phyloP scores from a whole-genome alignment of 495 filamentous ascomycete genomes.

The Echria macrotheca region DNA sequence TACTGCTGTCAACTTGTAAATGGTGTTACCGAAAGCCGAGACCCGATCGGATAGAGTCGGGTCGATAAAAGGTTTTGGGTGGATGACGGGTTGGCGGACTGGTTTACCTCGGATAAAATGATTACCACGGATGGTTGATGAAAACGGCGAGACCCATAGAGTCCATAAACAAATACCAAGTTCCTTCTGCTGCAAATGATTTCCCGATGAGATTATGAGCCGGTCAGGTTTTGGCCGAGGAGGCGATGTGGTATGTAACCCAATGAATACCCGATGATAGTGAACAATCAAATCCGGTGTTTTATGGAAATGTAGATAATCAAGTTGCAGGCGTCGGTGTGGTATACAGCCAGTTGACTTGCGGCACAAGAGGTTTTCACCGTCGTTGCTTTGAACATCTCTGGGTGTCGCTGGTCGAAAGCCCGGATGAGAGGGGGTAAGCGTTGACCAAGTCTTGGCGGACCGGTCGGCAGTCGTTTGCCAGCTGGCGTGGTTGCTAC shows the following conservation, averaged over 20 bases:
- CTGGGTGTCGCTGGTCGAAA: no score
- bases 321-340: no score
- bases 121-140: conserved; percentile 18
- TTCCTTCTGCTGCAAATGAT: not conserved
- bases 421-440: no score
- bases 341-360: no score
- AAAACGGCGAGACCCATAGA: conserved; percentile 23
- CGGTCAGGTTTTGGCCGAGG: no score
- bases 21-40: not conserved
- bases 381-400: no score
- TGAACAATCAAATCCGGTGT: no score
- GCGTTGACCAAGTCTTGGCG: not conserved
- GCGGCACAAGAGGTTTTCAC: no score
- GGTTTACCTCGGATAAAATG: conserved; percentile 22
- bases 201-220: not conserved
- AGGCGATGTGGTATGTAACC: no score
- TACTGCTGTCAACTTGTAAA: conserved; percentile 79
- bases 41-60: conserved; percentile 17
- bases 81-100: conserved; percentile 11
- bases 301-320: no score
- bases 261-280: no score
- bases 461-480: not conserved
- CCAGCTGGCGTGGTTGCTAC: conserved; percentile 21
- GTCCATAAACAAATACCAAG: conserved; percentile 24
- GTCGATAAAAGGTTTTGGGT: conserved; percentile 1